Base-by-base conservation (phyloP, 108 stramenopile genomes). In the Fistulifera pelliculosa region DNA sequence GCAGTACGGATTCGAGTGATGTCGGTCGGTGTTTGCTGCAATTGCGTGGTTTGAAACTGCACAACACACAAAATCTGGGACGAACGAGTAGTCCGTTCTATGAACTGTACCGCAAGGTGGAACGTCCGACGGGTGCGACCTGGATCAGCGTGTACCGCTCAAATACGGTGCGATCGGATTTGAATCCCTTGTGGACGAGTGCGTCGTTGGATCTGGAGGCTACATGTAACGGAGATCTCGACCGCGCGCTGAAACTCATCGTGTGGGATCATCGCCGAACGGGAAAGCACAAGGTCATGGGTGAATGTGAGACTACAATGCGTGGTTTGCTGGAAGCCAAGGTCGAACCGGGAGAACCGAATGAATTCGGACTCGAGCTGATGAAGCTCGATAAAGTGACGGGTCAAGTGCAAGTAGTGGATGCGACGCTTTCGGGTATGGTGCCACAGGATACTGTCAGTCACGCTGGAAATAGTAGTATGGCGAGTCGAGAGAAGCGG, bases 241-340 rank as follows among this genome's bases (percentile, higher is more conserved):
- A 77, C 39, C 71, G 84, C 42, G 65, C 73, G 21, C 64, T 93
- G 19, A 79, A 81, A 49, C 62, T 93, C 38, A 65, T 79, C 21
- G 54, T 93, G 16, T 81, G 67, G 66, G 87, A 93, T 64, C 69
- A 70, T 50, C 61, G 80, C 35, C 63, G 66, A 27, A 49, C 60
- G 47, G 86, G 86, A 27, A 81, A 84, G 45, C 82, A 88, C 65
- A 66, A 81, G 26, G 24, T 56, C 23, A 82, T 93, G 75, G 91
- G 91, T 38, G 67, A 68, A 57, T 75, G 75, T 52, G 80, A 85
- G 53, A 85, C 81, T 2, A 83, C 75, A 0, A 51, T 75, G 13
- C 49, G 41, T 13, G 66, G 61, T 7, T 48, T 81, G 17, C 17
- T 74, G 16, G 70, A 70, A 27, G 63, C 79, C 13, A 54, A 59